Evolutionary conservation across 208 protist genomes (phyloP).

Genomic region (Angomonas ambiguus): DNA sequence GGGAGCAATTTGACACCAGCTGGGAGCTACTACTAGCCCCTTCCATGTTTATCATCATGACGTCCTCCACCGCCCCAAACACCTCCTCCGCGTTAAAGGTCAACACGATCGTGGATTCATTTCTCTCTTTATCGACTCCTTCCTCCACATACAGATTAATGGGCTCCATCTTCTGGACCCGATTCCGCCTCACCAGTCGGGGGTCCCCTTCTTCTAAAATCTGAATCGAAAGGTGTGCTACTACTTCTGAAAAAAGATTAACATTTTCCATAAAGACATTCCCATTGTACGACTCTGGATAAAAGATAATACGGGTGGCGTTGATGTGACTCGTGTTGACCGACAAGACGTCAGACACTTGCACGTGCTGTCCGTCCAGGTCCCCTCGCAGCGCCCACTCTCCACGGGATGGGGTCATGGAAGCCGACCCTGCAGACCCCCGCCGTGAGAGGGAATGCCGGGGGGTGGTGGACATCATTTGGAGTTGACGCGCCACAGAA

Average conservation of each 20-base stretch:
- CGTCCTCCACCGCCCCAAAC: not conserved
- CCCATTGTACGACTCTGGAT: not conserved
- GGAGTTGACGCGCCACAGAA: not conserved
- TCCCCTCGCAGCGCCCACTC: slow-evolving; percentile 3
- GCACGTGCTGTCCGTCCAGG: not conserved
- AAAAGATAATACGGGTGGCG: not conserved
- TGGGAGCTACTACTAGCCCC: not conserved
- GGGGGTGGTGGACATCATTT: not conserved
- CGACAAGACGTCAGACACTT: not conserved
- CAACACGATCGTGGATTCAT: not conserved
- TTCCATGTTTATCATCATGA: not conserved
- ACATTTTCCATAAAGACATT: not conserved
- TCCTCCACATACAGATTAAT: not conserved
- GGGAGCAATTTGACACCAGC: not conserved
- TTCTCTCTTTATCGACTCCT: not conserved
- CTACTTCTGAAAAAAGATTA: not conserved
- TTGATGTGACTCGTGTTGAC: not conserved
- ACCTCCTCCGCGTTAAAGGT: not conserved
- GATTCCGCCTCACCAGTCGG: not conserved
- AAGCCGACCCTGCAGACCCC: not conserved
- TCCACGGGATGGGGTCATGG: not conserved
- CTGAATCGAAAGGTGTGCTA: not conserved
- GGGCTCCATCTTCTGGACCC: not conserved
- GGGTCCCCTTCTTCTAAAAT: not conserved
- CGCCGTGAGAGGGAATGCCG: not conserved